Evolutionary conservation across 352 stramenopile species (phyloP), one percentile per base, ranked within the genome.

Genomic region (Albugo laibachii): DNA sequence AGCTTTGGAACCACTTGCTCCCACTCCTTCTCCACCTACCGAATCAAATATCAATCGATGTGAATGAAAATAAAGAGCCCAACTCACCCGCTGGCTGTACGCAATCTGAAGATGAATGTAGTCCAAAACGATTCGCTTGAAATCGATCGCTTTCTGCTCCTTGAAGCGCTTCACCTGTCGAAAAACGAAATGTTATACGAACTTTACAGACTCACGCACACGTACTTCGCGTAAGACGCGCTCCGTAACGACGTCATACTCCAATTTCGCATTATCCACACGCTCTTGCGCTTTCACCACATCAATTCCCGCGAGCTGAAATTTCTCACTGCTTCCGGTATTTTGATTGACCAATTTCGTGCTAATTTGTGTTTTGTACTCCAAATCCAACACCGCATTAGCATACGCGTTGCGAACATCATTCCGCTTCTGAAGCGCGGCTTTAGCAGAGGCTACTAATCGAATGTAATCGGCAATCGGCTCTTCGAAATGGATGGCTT

Each of bases 91-190:
- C 52, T 95, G 92, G 64, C 95, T 97, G 70, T 97, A 96, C 50
- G 95, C 80, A 52, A 97, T 95, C 60, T 98, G 89, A 59, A 97
- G 79, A 47, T 95, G 74, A 56, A 97, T 96, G 66, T 97, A 98
- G 40, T 97, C 86, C 52, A 97, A 65, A 13, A 98, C 85, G 47
- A 95, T 96, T 40, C 76, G 72, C 53, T 95, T 94, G 56, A 98
- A 97, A 52, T 98, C 93, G 6, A 80, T 75, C 0, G 95, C 66
- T 44, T 97, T 97, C 49, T 97, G 86, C 3, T 81, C 66, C 55
- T 97, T 96, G 66, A 98, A 98, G 11, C 92, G 74, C 63, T 97
- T 91, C n/a, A 98, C 89, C 57, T 63, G 27, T 5, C 11, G 15
- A 38, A 14, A 51, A 20, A 13, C 16, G 40, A 13, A 2, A 8